Conservation (phyloP, 176 grass and related monocot species). For the Cenchrus americanus region DNA sequence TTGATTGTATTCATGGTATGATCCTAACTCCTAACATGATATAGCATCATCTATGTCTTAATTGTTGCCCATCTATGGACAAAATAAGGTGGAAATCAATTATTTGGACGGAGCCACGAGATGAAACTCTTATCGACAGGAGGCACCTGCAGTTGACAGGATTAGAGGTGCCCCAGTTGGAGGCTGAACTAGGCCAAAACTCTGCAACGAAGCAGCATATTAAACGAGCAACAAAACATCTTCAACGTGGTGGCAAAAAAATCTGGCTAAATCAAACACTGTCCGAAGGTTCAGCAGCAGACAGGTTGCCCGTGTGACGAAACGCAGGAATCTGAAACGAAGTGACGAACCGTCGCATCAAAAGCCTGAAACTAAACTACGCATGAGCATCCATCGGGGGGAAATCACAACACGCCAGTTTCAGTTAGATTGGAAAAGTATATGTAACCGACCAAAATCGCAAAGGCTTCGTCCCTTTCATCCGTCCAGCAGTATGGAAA, state of each 20-base stretch:
- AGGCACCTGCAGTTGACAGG: neutral
- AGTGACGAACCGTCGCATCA: neutral
- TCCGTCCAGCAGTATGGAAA: neutral
- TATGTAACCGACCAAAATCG: neutral
- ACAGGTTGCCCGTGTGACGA: neutral
- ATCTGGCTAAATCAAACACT: neutral
- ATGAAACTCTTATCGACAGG: neutral
- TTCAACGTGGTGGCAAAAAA: neutral
- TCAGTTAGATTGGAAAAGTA: neutral
- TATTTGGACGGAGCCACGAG: neutral
- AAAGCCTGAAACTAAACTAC: neutral
- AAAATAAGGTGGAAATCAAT: neutral
- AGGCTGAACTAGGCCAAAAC: neutral
- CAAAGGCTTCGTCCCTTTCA: neutral
- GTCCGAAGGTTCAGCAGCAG: neutral
- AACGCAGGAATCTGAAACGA: neutral
- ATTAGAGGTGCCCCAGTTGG: neutral
- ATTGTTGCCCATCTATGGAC: neutral
- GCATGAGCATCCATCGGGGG: neutral
- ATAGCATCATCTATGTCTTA: neutral
- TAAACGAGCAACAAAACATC: neutral
- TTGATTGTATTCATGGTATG: conserved; percentile 7
- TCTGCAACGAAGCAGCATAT: neutral
- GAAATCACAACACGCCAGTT: neutral
- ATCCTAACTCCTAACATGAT: conserved; percentile 1